Evolutionary conservation across 345 rosid species (phyloP), one percentile per base, ranked within the genome.

Genomic region (Gossypium longicalyx): DNA sequence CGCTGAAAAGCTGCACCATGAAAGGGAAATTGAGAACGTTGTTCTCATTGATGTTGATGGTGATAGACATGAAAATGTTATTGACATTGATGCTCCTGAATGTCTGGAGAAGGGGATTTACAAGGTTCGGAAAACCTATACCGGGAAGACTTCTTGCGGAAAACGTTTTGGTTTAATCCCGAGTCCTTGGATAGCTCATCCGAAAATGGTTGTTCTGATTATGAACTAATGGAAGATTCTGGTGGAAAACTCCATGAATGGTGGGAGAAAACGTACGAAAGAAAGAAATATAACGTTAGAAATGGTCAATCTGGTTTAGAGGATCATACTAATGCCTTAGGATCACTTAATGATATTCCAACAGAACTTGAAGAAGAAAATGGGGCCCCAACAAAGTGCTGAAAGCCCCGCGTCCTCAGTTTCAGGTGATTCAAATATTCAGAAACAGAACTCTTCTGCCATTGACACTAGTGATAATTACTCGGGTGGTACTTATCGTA

Each of bases 141-240:
- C 77, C 12, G 60, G 77, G 16, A 77, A 80, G 71, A 49, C 80
- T 60, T 65, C 72, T 59, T 23, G 77, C 59, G 78, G 83, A 79
- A 77, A 70, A 59, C 79, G 79, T 23, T 86, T 74, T 85, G 92
- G 92, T 73, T 82, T 90, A 61, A 64, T 80, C 73, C 82, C 27
- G 86, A 82, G 41, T 80, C 82, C 3, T 87, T 84, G 5, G 80
- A 73, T 54, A 69, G 77, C 34, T 78, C 81, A 34, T 81, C 76
- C 2, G 92, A 79, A 44, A 80, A 80, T 54, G 91, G 88, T 79
- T 80, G 75, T 69, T 89, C 89, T 78, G 98, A 93, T 80, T 86
- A 89, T 83, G 94, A 89, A 79, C 78, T 89, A 44, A 79, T 93
- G 74, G 94, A 89, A 74, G 89, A 81, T 74, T 83, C 93, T 74